Percentiles rank a stretch among this genome's conserved stretches.
These are phyloP conservation scores for Cytospora paraplurivora DNA, from an alignment of 2,329 filamentous ascomycete genomes.

Conservation along the genomic window DNA sequence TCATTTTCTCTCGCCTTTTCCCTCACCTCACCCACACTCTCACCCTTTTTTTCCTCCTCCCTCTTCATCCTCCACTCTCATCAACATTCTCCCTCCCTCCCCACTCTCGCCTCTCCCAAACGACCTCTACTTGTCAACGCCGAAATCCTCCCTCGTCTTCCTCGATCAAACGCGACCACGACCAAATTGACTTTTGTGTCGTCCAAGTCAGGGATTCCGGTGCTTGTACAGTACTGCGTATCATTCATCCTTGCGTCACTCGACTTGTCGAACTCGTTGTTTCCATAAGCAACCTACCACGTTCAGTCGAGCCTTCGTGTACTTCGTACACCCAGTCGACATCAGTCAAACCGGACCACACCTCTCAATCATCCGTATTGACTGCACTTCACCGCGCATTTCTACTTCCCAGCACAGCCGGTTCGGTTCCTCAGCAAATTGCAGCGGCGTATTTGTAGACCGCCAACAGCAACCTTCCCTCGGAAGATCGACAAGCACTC, in stretches of 20 bases:
- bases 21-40: conserved; percentile 17
- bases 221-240: conserved; percentile 28
- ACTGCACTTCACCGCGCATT: conserved; percentile 12
- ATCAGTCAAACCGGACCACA: conserved; percentile 9
- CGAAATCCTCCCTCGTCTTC: conserved; percentile 25
- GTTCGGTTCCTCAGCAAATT: neutral
- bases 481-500: conserved; percentile 11
- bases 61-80: conserved; percentile 21
- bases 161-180: conserved; percentile 32
- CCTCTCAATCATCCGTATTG: neutral
- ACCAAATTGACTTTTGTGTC: conserved; percentile 46
- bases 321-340: conserved; percentile 14
- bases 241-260: conserved; percentile 13
- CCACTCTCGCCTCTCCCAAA: conserved; percentile 17
- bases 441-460: conserved; percentile 15
- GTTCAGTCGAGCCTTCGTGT: conserved; percentile 5
- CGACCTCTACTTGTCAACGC: conserved; percentile 24
- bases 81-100: conserved; percentile 17
- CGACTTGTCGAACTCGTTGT: neutral
- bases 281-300: conserved; percentile 3
- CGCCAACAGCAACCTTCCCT: conserved; percentile 7
- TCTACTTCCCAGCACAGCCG: neutral
- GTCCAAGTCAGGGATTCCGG: conserved; percentile 38
- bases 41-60: conserved; percentile 18
- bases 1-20: conserved; percentile 1